Conservation (phyloP, 768 basidiomycete species). For the Zangia roseola region DNA sequence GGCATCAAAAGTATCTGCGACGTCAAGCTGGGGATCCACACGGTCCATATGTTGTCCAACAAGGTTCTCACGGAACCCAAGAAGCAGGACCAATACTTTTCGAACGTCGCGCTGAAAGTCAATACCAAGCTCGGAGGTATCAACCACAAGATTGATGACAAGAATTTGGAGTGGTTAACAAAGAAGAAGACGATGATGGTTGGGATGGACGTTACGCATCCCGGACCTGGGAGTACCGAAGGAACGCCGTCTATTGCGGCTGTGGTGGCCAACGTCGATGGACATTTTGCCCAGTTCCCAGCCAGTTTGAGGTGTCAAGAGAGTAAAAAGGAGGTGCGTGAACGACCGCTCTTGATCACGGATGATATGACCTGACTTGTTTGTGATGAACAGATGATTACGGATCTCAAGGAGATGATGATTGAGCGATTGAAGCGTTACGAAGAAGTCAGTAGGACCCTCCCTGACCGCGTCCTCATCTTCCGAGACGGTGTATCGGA, state of each 20-base stretch:
- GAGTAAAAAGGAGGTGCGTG: conserved; percentile 27
- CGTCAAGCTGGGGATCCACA: conserved; percentile 69
- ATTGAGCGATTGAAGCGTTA: conserved; percentile 64
- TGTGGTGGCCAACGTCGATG: conserved; percentile 75
- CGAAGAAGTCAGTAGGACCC: conserved; percentile 48
- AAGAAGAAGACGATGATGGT: conserved; percentile 77
- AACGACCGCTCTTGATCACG: not conserved
- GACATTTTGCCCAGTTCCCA: conserved; percentile 72
- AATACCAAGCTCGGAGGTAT: conserved; percentile 83
- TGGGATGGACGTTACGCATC: conserved; percentile 84
- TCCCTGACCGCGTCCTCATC: conserved; percentile 69
- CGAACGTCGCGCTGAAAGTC: conserved; percentile 78
- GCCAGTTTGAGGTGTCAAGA: conserved; percentile 69
- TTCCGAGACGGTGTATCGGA: conserved; percentile 85
- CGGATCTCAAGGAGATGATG: conserved; percentile 64
- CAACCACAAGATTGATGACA: conserved; percentile 69
- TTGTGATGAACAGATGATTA: conserved; percentile 57
- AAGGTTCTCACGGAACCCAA: conserved; percentile 56
- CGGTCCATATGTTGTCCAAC: conserved; percentile 64
- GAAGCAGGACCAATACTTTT: conserved; percentile 78
- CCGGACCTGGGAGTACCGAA: conserved; percentile 59
- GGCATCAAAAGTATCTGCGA: conserved; percentile 80
- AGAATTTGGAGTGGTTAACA: conserved; percentile 61
- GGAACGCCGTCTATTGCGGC: conserved; percentile 85
- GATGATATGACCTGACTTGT: not conserved